These are phyloP conservation scores for Mucor irregularis DNA, from an alignment of 371 early-diverging fungal species.

Conservation along the genomic window DNA sequence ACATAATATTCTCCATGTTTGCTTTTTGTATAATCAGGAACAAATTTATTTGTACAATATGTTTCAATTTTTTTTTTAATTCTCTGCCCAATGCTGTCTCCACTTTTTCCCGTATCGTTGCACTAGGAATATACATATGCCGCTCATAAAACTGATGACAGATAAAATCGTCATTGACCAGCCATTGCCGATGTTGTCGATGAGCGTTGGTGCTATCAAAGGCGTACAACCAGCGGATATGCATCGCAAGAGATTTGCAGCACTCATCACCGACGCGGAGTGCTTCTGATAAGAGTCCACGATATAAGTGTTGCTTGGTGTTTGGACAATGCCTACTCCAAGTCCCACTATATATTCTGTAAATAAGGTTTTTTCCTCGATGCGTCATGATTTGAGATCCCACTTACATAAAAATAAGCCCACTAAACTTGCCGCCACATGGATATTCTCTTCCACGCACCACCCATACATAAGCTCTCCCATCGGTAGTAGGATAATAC, in stretches of 20 bases:
- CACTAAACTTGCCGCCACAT: constrained; percentile 22
- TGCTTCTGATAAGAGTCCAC: constrained; percentile 41
- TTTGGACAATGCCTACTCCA: constrained; percentile 47
- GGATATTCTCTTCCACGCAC: constrained; percentile 32
- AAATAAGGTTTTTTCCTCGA: background rate
- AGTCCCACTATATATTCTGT: constrained; percentile 35
- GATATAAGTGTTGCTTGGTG: constrained; percentile 49
- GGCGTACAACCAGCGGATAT: constrained; percentile 43
- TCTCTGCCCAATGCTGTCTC: constrained; percentile 5
- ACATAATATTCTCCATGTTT: no score
- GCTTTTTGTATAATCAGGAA: no score
- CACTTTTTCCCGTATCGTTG: constrained; percentile 22
- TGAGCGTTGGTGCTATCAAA: constrained; percentile 38
- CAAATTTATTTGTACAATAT: background rate
- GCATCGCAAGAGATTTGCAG: constrained; percentile 44
- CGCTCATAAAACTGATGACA: constrained; percentile 25
- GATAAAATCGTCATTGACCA: constrained; percentile 47
- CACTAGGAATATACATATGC: constrained; percentile 33
- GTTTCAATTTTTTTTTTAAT: background rate
- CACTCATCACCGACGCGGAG: constrained; percentile 48
- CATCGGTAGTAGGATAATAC: constrained; percentile 36
- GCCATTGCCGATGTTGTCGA: constrained; percentile 43
- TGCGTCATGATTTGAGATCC: background rate
- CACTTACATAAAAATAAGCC: constrained; percentile 47
- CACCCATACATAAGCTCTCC: constrained; percentile 50